Percentiles rank a stretch among this genome's conserved stretches.
Evolutionary conservation across 2,329 filamentous ascomycete genomes (phyloP).

Genomic region (Diaporthe vexans): DNA sequence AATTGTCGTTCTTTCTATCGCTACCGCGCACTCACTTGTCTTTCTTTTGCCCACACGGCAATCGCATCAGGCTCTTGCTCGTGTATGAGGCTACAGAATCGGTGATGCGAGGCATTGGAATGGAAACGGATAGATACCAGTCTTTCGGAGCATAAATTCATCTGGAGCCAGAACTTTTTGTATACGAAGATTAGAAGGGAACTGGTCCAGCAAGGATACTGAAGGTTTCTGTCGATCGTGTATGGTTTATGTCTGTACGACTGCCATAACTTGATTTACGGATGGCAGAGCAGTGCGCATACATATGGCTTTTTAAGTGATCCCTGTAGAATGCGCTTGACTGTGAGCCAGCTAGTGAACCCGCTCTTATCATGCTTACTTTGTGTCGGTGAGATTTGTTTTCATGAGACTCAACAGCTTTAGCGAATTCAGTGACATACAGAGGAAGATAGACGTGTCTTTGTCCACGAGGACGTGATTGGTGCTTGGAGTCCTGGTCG

Average conservation of each 20-base stretch:
- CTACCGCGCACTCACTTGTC: background rate
- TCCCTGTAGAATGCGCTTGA: background rate
- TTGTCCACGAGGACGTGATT: background rate
- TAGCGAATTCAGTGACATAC: background rate
- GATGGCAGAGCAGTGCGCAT: background rate
- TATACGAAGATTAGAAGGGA: background rate
- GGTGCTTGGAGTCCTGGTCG: background rate
- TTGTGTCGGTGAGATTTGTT: too few relatives aligned
- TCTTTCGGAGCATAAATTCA: background rate
- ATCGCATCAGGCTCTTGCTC: background rate
- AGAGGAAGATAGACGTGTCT: background rate
- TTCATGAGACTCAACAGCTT: background rate
- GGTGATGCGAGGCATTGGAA: background rate
- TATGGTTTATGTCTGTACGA: background rate
- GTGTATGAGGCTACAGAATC: background rate
- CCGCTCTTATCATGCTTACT: background rate
- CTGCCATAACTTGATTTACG: background rate
- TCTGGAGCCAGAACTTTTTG: constrained; percentile 4
- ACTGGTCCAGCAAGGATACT: background rate
- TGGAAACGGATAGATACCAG: constrained; percentile 33
- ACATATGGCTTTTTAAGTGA: background rate
- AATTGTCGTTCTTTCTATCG: background rate
- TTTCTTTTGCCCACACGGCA: background rate
- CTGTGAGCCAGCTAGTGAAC: background rate
- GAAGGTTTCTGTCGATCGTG: background rate